These are phyloP conservation scores for Globisporangium abappressorium DNA, from an alignment of 352 stramenopile genomes.

Conservation along the genomic window DNA sequence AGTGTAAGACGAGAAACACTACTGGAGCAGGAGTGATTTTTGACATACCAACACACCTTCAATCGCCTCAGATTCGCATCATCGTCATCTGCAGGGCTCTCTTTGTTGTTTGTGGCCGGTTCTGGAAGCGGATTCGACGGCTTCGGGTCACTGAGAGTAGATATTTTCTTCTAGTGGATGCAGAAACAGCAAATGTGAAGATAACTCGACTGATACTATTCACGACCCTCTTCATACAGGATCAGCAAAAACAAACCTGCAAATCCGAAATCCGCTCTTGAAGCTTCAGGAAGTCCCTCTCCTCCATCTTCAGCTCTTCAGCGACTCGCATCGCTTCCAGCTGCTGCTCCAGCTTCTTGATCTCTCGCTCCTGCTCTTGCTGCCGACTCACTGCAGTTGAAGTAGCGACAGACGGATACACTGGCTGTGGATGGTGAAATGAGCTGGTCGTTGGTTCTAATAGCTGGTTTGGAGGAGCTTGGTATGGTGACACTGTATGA, in stretches of 20 bases:
- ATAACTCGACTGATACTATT: not conserved
- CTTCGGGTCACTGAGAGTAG: slow-evolving; percentile 7
- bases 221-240: not conserved
- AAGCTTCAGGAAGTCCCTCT: slow-evolving; percentile 13
- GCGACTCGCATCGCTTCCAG: slow-evolving; percentile 7
- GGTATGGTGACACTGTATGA: not conserved
- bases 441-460: not conserved
- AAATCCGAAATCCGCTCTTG: slow-evolving; percentile 14
- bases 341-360: slow-evolving; percentile 18
- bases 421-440: not conserved
- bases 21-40: not conserved
- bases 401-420: not conserved
- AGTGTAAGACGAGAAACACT: not conserved
- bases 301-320: slow-evolving; percentile 13
- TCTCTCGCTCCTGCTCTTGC: slow-evolving; percentile 17
- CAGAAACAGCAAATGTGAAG: not conserved
- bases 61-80: slow-evolving; percentile 34
- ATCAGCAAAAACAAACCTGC: slow-evolving; percentile 11
- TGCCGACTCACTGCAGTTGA: not conserved
- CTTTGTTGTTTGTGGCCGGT: not conserved
- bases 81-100: slow-evolving; percentile 12
- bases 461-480: not conserved
- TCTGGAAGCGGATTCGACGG: not conserved
- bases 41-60: slow-evolving; percentile 24
- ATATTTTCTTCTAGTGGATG: not conserved